Base-by-base conservation (phyloP, 129 eudicot genomes). In the Glebionis coronaria region DNA sequence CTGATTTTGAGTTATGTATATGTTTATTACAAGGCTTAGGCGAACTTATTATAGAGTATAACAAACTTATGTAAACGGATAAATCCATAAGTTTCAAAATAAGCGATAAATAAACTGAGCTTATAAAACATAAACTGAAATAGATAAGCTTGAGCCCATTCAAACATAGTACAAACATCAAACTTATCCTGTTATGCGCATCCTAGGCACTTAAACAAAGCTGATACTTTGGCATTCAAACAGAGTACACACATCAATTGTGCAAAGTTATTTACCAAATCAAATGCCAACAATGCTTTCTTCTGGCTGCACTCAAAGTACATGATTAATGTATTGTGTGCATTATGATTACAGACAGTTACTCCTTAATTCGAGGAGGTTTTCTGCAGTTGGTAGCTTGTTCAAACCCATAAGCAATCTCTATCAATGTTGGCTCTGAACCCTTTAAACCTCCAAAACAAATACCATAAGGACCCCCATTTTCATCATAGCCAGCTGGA, bases 371-470 rank as follows among this genome's bases (percentile, higher is more conserved):
- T 56, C 61, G 50, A 40, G 97, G 97, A 38, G 88, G 80, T 62
- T 75, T 90, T 64, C 91, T 78, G 28, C 46, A 51, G 40, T 73
- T 71, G 23, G 95, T 79, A 9, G 85, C 87, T 65, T 84, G 97
- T 69, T 86, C 97, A 61, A 90, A 86, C 3, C 82, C 88, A 78
- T 80, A 86, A 38, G 97, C 95, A 21, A 86, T 82, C 70, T 90
- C 97, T 45, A 90, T 86, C 47, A 86, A 47, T 19, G 78, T 80
- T 44, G 91, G 83, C 62, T 87, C 97, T 5, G 79, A 77, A 14
- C 91, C 91, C 56, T 65, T 84, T 40, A 90, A 58, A 15, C 97
- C 95, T 7, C 95, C 86, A 55, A 90, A 87, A 27, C 79, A 68
- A n/a, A 82, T 87, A 23, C 95, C 95, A 55, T 68, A 50, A 11